A percentile compares a stretch with the other conserved stretches of the same genome.
These are phyloP conservation scores for Dalechampia spathulata DNA, from an alignment of 441 rosid species.

Conservation along the genomic window DNA sequence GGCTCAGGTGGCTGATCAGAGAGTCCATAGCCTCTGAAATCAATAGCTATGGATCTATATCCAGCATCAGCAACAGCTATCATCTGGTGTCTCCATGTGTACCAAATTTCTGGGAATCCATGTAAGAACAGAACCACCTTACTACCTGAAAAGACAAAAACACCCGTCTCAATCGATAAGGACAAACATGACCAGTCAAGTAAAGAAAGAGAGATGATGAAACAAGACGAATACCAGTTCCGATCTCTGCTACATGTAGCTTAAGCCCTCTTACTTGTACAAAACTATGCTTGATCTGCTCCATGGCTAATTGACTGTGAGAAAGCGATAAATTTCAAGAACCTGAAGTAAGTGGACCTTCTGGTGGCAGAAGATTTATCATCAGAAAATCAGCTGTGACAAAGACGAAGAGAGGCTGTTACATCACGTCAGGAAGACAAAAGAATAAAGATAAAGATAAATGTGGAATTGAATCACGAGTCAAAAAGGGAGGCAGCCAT, in stretches of 20 bases:
- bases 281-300: constrained; percentile 31
- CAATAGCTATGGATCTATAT: constrained; percentile 13
- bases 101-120: constrained; percentile 25
- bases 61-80: constrained; percentile 17
- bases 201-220: not conserved
- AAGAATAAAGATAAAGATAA: too few relatives aligned
- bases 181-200: too few relatives aligned
- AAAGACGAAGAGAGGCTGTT: too few relatives aligned
- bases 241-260: constrained; percentile 38
- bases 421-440: too few relatives aligned
- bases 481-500: too few relatives aligned
- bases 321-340: not conserved
- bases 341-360: too few relatives aligned
- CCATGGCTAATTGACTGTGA: constrained; percentile 14
- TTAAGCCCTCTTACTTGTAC: constrained; percentile 32
- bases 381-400: too few relatives aligned
- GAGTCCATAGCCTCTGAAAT: constrained; percentile 23
- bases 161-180: not conserved
- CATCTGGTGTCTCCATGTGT: constrained; percentile 25
- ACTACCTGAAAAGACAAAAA: constrained; percentile 8
- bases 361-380: too few relatives aligned
- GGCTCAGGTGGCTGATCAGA: constrained; percentile 22
- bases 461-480: too few relatives aligned
- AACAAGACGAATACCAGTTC: constrained; percentile 21
- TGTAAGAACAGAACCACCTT: constrained; percentile 22